phyloP scores from a whole-genome alignment of 441 rosid genomes.

The Populus hybrid region DNA sequence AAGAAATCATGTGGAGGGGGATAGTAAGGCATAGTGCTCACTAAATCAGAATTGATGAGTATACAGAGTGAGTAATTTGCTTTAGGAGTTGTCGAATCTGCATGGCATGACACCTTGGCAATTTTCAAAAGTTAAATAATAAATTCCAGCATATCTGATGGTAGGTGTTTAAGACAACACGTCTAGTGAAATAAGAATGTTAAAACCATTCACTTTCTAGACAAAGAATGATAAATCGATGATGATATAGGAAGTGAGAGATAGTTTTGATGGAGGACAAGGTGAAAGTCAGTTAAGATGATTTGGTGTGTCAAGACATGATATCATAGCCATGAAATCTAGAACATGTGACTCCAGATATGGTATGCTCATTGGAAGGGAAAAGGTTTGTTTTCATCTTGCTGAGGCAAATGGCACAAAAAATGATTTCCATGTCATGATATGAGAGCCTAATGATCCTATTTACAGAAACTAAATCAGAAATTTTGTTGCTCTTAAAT shows the following conservation, averaged over 20 bases:
- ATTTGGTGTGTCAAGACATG: neutral
- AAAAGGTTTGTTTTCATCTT: neutral
- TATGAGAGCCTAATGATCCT: neutral
- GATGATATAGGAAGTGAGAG: neutral
- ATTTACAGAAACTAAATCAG: neutral
- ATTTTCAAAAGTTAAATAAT: neutral
- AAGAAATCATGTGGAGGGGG: neutral
- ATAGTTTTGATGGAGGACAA: neutral
- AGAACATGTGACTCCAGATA: neutral
- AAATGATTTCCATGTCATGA: neutral
- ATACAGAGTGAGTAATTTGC: neutral
- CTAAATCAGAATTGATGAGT: neutral
- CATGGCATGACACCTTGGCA: neutral
- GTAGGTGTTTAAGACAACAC: neutral
- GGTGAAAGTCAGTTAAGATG: neutral
- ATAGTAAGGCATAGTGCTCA: neutral
- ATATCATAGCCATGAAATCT: neutral
- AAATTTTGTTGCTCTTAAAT: neutral
- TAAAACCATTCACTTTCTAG: neutral
- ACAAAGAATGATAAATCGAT: neutral
- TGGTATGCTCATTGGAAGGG: neutral
- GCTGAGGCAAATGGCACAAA: neutral
- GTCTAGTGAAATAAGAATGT: neutral
- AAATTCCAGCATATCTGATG: neutral
- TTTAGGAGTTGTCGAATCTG: neutral